Evolutionary conservation across 2,329 filamentous ascomycete species (phyloP).

Genomic region (Septoria petroselini): DNA sequence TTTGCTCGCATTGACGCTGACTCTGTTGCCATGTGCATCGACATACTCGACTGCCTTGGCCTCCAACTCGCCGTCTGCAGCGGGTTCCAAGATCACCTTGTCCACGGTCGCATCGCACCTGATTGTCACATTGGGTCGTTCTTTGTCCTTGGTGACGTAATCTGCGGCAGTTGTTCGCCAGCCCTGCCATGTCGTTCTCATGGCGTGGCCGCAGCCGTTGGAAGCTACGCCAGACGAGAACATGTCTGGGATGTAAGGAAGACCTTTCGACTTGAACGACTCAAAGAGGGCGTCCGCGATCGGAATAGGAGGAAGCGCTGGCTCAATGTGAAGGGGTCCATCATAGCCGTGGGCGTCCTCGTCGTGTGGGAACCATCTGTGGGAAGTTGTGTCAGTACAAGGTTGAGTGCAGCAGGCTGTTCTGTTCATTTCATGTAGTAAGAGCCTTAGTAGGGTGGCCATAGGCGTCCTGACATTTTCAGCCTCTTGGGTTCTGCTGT

Average conservation of each 20-base stretch:
- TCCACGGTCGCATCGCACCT: slow-evolving; percentile 49
- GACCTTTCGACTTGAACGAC: slow-evolving; percentile 29
- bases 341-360: slow-evolving; percentile 27
- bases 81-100: slow-evolving; percentile 60
- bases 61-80: slow-evolving; percentile 50
- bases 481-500: too few relatives aligned
- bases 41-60: slow-evolving; percentile 45
- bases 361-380: slow-evolving; percentile 29
- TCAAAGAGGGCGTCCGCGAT: slow-evolving; percentile 30
- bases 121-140: slow-evolving; percentile 48
- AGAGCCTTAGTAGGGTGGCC: too few relatives aligned
- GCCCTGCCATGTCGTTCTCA: slow-evolving; percentile 54
- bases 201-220: slow-evolving; percentile 56
- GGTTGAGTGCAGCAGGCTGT: too few relatives aligned
- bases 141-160: slow-evolving; percentile 46
- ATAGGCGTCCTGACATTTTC: too few relatives aligned
- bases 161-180: slow-evolving; percentile 54
- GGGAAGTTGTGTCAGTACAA: not conserved
- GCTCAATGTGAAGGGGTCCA: slow-evolving; percentile 32
- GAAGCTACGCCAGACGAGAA: slow-evolving; percentile 45
- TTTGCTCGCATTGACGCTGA: slow-evolving; percentile 34
- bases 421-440: too few relatives aligned
- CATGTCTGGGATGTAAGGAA: slow-evolving; percentile 33
- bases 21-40: slow-evolving; percentile 42
- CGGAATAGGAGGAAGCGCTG: slow-evolving; percentile 49